These are phyloP conservation scores for Lodderomyces elongisporus DNA, from an alignment of 1,139 yeast genomes.

Conservation along the genomic window DNA sequence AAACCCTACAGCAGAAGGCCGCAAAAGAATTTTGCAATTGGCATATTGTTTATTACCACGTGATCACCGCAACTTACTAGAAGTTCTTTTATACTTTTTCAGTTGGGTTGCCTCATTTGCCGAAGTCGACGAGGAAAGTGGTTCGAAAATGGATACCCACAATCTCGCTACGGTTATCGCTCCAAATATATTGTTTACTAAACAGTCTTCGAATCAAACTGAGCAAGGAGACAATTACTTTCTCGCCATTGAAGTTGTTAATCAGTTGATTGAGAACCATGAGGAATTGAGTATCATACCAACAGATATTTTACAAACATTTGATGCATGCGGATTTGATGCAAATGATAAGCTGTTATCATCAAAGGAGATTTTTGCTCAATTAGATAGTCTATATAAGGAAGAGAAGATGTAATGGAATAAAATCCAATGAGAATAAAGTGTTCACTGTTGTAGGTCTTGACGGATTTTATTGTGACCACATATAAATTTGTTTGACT, in stretches of 20 bases:
- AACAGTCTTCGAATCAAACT: conserved; percentile 23
- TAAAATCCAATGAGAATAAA: not conserved
- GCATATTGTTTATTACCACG: conserved; percentile 79
- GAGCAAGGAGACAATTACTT: conserved; percentile 67
- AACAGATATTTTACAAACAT: conserved; percentile 39
- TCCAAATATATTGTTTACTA: conserved; percentile 75
- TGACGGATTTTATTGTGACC: too few species aligned
- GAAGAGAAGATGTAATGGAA: conserved; percentile 15
- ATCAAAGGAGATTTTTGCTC: conserved; percentile 36
- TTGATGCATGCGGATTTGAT: conserved; percentile 31
- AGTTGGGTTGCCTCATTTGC: conserved; percentile 97
- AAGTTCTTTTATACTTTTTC: conserved; percentile 79
- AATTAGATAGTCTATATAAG: conserved; percentile 28
- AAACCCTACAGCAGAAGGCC: conserved; percentile 41
- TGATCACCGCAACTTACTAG: conserved; percentile 78
- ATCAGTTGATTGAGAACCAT: conserved; percentile 76
- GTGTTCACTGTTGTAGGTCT: too few species aligned
- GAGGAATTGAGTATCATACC: conserved; percentile 82
- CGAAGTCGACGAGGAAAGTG: conserved; percentile 77
- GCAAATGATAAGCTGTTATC: conserved; percentile 17
- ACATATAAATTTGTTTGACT: too few species aligned
- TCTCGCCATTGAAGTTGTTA: conserved; percentile 86
- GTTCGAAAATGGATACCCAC: conserved; percentile 95
- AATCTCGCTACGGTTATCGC: conserved; percentile 94
- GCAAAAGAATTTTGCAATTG: conserved; percentile 59